Base-by-base conservation (phyloP, 2,329 filamentous ascomycete species). In the Beauveria rudraprayagi region DNA sequence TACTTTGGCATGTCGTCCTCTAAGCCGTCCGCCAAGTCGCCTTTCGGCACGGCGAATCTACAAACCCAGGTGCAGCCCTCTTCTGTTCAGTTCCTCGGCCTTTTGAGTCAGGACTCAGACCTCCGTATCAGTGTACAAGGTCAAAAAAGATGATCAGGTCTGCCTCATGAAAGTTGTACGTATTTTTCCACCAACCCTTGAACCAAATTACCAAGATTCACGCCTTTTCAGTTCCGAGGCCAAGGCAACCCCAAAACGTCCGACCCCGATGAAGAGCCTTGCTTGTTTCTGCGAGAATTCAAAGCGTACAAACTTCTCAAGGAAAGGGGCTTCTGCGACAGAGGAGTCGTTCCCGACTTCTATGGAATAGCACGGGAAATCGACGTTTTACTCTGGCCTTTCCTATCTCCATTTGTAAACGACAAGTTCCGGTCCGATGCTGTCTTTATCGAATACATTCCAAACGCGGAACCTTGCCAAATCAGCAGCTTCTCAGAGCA, bases 371-470 rank as follows among this genome's bases (percentile, higher is more conserved):
- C 19, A 26, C 24, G 17, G 22, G 10, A 10, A 5, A 59, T 51
- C 14, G 46, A 51, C 14, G 46, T 44, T 10, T 1, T 16, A 16
- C 44, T 51, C 17, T 59, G 56, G 46, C 56, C 56, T 9, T 46
- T 30, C 16, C 44, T 59, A 2, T 22, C 9, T 19, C 16, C 22
- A 8, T 59, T 41, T 3, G 7, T 43, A 19, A 17, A 51, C 8
- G n/a, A 51, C 22, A 7, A 1, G 28, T 17, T 19, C 17, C 56
- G 17, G 1, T 34, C 46, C 2, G 22, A 43, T n/a, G 56, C 56
- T 9, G n/a, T 59, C 24, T 30, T 59, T 24, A 37, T 51, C 14
- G 56, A 59, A 59, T 59, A 41, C 30, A 51, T 59, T 22, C 56
- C 56, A n/a, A 30, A 59, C 17, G 5, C 28, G 14, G 16, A 59